Conservation (phyloP, 805 yeast genomes). For the Candida quercuum region DNA sequence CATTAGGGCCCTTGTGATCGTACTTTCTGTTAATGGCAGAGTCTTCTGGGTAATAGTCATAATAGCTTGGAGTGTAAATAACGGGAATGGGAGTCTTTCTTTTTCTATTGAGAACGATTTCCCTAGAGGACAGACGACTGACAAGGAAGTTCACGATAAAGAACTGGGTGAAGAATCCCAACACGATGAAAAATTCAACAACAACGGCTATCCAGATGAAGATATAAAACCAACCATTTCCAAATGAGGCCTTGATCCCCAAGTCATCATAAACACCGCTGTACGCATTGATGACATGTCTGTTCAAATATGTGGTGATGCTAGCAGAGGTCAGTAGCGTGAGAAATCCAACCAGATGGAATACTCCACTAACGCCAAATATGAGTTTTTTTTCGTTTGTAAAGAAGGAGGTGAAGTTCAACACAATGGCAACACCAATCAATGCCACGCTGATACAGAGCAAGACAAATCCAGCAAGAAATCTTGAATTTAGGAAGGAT, state of each 20-base stretch:
- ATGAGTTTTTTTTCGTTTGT: neutral
- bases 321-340: neutral
- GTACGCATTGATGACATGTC: neutral
- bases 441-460: neutral
- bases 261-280: neutral
- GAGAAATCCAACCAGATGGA: neutral
- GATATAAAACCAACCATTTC: conserved; percentile 4
- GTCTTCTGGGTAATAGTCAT: no score
- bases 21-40: no score
- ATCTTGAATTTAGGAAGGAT: neutral
- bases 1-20: no score
- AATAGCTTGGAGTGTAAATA: no score
- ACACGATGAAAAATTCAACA: neutral
- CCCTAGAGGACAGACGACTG: no score
- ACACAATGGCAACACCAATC: neutral
- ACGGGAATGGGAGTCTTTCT: no score
- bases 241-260: conserved; percentile 5
- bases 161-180: neutral
- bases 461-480: neutral
- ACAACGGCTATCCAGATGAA: conserved; percentile 4
- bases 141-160: no score
- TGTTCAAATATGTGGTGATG: neutral
- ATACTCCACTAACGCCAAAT: neutral
- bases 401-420: neutral
- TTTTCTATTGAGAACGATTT: no score